These are phyloP conservation scores for Pythium oligandrum DNA, from an alignment of 352 stramenopile species.

Conservation along the genomic window DNA sequence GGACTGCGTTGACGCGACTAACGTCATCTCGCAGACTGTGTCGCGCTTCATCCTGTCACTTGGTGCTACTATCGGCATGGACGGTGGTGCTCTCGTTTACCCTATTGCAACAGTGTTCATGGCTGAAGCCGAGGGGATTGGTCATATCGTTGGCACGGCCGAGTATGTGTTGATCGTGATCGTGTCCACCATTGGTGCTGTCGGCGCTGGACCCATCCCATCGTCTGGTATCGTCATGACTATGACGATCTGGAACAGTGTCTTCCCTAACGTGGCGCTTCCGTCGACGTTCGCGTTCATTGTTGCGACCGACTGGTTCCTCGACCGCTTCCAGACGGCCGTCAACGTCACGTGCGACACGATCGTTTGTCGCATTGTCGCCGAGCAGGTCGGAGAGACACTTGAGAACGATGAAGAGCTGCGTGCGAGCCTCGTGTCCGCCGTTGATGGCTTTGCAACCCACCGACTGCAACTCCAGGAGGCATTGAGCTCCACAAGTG, in stretches of 20 bases:
- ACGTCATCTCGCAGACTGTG: constrained; percentile 13
- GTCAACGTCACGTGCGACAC: constrained; percentile 25
- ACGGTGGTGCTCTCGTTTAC: constrained; percentile 24
- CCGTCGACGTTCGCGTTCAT: constrained; percentile 20
- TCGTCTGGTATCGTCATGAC: constrained; percentile 15
- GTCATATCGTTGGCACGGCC: constrained; percentile 16
- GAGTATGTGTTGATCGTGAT: constrained; percentile 23
- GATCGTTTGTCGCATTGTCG: constrained; percentile 17
- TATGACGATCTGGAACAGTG: constrained; percentile 24
- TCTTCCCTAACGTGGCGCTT: constrained; percentile 14
- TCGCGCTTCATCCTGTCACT: constrained; percentile 22
- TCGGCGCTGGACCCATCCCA: constrained; percentile 18
- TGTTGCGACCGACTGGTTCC: constrained; percentile 22
- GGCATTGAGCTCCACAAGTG: no score
- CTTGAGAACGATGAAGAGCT: constrained; percentile 5
- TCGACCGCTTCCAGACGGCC: constrained; percentile 22
- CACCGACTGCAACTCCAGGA: background rate
- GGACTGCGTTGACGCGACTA: constrained; percentile 18
- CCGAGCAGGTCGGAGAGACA: constrained; percentile 13
- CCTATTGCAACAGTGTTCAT: constrained; percentile 33
- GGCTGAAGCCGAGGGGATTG: constrained; percentile 18
- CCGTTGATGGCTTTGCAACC: constrained; percentile 1
- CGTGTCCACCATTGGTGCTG: constrained; percentile 20
- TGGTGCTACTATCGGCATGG: constrained; percentile 25
- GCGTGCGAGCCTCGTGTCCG: constrained; percentile 2